These are phyloP conservation scores for Favolaschia claudopus DNA, from an alignment of 768 basidiomycete species.

Conservation along the genomic window DNA sequence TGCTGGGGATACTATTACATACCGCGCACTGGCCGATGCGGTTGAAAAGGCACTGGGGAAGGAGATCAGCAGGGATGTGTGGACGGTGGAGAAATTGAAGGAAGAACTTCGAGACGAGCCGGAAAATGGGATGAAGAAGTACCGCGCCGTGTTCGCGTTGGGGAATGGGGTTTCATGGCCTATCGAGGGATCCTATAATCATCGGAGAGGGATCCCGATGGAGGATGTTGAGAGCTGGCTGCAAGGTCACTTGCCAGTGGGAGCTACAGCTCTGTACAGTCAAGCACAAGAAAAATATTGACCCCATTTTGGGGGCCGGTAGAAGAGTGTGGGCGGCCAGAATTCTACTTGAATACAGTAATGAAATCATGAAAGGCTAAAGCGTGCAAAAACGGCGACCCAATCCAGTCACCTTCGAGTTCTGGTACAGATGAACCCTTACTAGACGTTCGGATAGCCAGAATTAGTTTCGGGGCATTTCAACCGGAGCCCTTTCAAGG, in stretches of 20 bases:
- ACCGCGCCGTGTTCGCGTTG: slow-evolving; percentile 31
- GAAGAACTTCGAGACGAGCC: slow-evolving; percentile 29
- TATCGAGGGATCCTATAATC: slow-evolving; percentile 27
- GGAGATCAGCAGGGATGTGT: slow-evolving; percentile 24
- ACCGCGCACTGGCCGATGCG: slow-evolving; percentile 32
- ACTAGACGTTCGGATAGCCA: too few relatives aligned
- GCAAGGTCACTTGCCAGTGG: neutral
- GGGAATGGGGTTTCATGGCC: slow-evolving; percentile 34
- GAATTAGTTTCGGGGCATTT: too few relatives aligned
- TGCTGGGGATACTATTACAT: slow-evolving; percentile 39
- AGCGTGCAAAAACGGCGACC: too few relatives aligned
- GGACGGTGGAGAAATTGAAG: slow-evolving; percentile 24
- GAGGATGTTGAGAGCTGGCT: slow-evolving; percentile 21
- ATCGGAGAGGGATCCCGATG: slow-evolving; percentile 16
- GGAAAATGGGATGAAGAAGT: slow-evolving; percentile 30
- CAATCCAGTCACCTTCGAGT: too few relatives aligned
- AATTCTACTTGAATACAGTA: too few relatives aligned
- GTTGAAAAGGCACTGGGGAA: slow-evolving; percentile 24
- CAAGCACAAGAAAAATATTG: too few relatives aligned
- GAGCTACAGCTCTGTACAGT: too few relatives aligned
- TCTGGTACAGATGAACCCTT: too few relatives aligned
- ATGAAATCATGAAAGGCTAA: too few relatives aligned
- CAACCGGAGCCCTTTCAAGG: too few relatives aligned
- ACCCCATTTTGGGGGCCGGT: too few relatives aligned
- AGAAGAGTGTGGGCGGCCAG: too few relatives aligned